phyloP scores from a whole-genome alignment of 805 yeast genomes.

The Lipomyces orientalis region DNA sequence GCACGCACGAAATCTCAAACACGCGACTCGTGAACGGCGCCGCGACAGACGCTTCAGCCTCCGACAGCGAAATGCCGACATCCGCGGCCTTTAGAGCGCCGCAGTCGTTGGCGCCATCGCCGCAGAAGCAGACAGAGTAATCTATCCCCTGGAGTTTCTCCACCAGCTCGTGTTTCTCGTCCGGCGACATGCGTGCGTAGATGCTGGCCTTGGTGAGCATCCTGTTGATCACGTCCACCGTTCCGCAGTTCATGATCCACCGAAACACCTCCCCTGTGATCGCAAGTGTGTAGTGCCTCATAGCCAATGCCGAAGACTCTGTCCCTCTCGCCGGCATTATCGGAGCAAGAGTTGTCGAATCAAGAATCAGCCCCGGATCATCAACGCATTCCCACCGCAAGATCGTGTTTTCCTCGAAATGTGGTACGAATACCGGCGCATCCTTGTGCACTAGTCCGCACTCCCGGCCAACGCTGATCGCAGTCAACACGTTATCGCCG shows the following conservation, averaged over 20 bases:
- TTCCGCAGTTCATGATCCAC: slow-evolving; percentile 59
- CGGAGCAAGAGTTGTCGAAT: slow-evolving; percentile 60
- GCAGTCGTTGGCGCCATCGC: slow-evolving; percentile 99
- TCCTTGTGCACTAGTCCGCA: slow-evolving; percentile 66
- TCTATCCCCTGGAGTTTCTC: slow-evolving; percentile 82
- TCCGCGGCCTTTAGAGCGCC: slow-evolving; percentile 98
- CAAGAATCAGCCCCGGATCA: slow-evolving; percentile 57
- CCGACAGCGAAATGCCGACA: slow-evolving; percentile 93
- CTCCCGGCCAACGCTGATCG: slow-evolving; percentile 89
- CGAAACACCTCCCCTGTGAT: slow-evolving; percentile 93
- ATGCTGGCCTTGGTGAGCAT: slow-evolving; percentile 75
- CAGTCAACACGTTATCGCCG: slow-evolving; percentile 94
- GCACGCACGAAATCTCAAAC: slow-evolving; percentile 91
- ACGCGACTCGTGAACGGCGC: slow-evolving; percentile 94
- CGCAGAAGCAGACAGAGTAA: slow-evolving; percentile 95
- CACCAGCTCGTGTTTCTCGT: slow-evolving; percentile 95
- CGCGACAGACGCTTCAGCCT: slow-evolving; percentile 98
- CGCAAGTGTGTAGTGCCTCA: slow-evolving; percentile 68
- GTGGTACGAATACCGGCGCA: slow-evolving; percentile 65
- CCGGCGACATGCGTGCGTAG: slow-evolving; percentile 98
- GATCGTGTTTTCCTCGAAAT: slow-evolving; percentile 58
- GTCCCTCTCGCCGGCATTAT: slow-evolving; percentile 28
- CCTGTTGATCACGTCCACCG: slow-evolving; percentile 49
- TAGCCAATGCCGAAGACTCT: slow-evolving; percentile 45
- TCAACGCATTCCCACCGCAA: slow-evolving; percentile 52